These are phyloP conservation scores for Aspergillus sp. DNA, from an alignment of 2,329 filamentous ascomycete species.

Conservation along the genomic window DNA sequence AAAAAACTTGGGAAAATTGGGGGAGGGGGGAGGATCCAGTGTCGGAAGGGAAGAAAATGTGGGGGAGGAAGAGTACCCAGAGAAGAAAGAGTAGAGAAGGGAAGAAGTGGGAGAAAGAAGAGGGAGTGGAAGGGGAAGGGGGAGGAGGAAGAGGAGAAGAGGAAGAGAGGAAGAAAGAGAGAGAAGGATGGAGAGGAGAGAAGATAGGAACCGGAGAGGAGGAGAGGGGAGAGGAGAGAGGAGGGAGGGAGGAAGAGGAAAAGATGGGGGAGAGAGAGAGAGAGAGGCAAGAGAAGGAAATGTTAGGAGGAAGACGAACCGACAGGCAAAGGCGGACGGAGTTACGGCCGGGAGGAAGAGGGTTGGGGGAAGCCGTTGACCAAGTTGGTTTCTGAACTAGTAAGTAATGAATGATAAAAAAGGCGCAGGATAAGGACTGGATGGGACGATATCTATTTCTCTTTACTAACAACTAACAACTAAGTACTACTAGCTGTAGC, in stretches of 20 bases:
- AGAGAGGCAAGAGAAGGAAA: not conserved
- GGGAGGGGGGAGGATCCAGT: conserved; percentile 7
- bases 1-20: conserved; percentile 12
- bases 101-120: conserved; percentile 11
- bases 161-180: conserved; percentile 12
- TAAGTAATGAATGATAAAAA: not conserved
- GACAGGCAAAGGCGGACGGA: not conserved
- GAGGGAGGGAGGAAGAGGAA: conserved; percentile 12
- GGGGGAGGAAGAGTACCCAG: conserved; percentile 5
- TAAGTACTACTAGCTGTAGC: too few relatives aligned
- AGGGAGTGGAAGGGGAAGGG: conserved; percentile 7
- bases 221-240: conserved; percentile 6
- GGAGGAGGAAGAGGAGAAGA: conserved; percentile 12
- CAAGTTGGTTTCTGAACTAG: not conserved
- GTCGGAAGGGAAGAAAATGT: not conserved
- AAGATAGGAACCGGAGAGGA: conserved; percentile 11
- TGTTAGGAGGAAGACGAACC: conserved; percentile 6
- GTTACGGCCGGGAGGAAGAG: conserved; percentile 2
- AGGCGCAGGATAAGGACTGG: not conserved
- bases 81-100: conserved; percentile 13
- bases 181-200: conserved; percentile 16
- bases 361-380: not conserved
- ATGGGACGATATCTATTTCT: too few relatives aligned
- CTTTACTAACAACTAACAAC: too few relatives aligned
- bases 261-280: not conserved